These are phyloP conservation scores for Pittosporum tobira DNA, from an alignment of 129 eudicot genomes.

Conservation along the genomic window DNA sequence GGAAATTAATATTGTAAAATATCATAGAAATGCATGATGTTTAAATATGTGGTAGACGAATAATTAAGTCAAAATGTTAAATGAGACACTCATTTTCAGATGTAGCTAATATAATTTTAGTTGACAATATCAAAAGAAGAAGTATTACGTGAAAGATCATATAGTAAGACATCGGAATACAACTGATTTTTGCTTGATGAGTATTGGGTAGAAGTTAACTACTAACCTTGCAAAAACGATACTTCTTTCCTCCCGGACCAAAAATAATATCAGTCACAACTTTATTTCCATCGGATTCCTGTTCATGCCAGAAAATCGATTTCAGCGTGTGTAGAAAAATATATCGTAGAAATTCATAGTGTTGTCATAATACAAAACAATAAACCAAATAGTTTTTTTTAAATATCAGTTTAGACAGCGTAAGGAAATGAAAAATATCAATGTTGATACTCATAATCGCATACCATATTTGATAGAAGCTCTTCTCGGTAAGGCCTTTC, in stretches of 20 bases:
- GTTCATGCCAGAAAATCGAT: conserved; percentile 22
- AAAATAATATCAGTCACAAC: conserved; percentile 63
- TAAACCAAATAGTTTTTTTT: background rate
- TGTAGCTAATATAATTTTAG: no score
- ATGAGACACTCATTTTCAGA: no score
- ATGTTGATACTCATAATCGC: background rate
- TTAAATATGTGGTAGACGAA: no score
- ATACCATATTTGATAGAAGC: conserved; percentile 62
- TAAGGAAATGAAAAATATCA: background rate
- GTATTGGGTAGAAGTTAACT: conserved; percentile 2
- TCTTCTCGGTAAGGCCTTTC: conserved; percentile 73
- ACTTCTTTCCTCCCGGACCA: conserved; percentile 73
- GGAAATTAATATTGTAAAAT: no score
- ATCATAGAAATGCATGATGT: no score
- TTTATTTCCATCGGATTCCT: conserved; percentile 91
- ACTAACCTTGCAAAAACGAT: conserved; percentile 84
- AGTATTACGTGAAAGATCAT: no score
- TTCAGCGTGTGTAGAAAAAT: background rate
- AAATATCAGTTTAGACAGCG: background rate
- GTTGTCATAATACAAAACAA: background rate
- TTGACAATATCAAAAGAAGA: no score
- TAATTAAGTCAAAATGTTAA: no score
- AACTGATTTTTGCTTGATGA: no score
- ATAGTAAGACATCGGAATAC: no score
- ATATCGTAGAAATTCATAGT: background rate